phyloP scores from a whole-genome alignment of 2,329 filamentous ascomycete species.

The Penicillium polonicum region DNA sequence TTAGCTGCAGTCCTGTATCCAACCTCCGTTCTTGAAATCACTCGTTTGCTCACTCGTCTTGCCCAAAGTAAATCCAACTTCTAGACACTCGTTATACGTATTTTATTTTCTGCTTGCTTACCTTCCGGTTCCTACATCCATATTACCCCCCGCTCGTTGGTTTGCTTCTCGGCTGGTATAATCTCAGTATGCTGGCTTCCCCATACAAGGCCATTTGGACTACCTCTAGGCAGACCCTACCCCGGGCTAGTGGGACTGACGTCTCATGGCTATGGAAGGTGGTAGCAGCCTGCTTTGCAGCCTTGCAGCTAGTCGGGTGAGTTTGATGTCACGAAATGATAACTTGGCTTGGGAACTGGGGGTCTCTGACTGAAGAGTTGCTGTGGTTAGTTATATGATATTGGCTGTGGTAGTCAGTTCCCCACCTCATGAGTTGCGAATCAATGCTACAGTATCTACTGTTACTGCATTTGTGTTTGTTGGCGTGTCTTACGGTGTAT shows the following conservation, averaged over 20 bases:
- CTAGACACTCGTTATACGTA: not conserved
- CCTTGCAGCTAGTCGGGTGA: conserved; percentile 3
- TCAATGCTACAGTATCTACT: not conserved
- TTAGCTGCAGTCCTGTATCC: not conserved
- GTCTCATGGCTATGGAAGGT: conserved; percentile 1
- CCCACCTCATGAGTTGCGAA: not conserved
- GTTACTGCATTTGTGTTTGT: not conserved
- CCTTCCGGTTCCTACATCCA: not conserved
- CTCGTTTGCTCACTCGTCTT: not conserved
- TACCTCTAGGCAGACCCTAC: not conserved
- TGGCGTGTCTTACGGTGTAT: not conserved
- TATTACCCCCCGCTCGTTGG: not conserved
- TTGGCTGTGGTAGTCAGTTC: not conserved
- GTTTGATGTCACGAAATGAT: not conserved
- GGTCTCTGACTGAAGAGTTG: not conserved
- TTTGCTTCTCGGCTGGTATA: not conserved
- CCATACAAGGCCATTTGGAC: not conserved
- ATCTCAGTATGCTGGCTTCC: not conserved
- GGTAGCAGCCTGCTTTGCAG: not conserved
- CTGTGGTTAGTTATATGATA: conserved; percentile 4
- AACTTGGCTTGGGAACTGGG: not conserved
- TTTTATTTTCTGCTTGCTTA: not conserved
- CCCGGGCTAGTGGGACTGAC: not conserved
- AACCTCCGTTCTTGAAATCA: not conserved
- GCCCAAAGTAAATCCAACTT: not conserved